These are phyloP conservation scores for Salicornia ramosissima DNA, from an alignment of 148 eudicot species.

Conservation along the genomic window DNA sequence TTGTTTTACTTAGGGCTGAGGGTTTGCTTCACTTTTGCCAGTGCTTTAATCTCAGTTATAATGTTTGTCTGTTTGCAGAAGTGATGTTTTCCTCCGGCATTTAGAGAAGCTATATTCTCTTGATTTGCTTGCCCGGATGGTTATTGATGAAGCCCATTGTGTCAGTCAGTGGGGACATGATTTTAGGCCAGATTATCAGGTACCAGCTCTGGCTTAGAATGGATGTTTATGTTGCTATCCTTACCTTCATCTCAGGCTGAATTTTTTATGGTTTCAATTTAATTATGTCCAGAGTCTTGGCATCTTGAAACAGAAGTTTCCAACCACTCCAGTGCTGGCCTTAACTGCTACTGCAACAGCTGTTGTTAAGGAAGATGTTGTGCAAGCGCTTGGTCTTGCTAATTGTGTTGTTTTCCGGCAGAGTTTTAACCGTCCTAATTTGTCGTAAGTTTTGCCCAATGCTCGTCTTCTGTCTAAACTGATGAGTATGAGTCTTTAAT, in stretches of 20 bases:
- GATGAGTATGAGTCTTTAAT: too few relatives aligned
- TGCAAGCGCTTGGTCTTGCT: conserved; percentile 95
- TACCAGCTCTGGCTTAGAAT: conserved; percentile 20
- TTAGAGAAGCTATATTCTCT: conserved; percentile 75
- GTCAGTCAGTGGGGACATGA: conserved; percentile 99
- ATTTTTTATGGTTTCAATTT: conserved; percentile 19
- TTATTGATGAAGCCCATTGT: conserved; percentile 99
- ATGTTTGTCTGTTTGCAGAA: conserved; percentile 54
- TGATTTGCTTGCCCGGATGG: conserved; percentile 72
- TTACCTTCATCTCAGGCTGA: conserved; percentile 2
- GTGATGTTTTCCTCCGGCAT: conserved; percentile 74
- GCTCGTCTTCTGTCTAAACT: conserved; percentile 10
- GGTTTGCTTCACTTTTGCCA: conserved; percentile 3
- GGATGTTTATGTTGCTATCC: not conserved
- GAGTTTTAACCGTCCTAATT: conserved; percentile 95
- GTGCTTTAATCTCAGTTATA: conserved; percentile 13
- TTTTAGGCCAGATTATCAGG: conserved; percentile 99
- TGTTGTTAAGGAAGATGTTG: conserved; percentile 98
- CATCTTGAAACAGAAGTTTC: conserved; percentile 84
- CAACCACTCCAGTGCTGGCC: conserved; percentile 82
- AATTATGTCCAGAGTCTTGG: conserved; percentile 70
- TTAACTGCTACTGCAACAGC: conserved; percentile 97
- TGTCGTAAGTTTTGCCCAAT: conserved; percentile 42
- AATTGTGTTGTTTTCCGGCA: conserved; percentile 90
- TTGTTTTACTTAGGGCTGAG: too few relatives aligned